Base-by-base conservation (phyloP, 2,329 filamentous ascomycete species). In the Sporothrix mexicana region DNA sequence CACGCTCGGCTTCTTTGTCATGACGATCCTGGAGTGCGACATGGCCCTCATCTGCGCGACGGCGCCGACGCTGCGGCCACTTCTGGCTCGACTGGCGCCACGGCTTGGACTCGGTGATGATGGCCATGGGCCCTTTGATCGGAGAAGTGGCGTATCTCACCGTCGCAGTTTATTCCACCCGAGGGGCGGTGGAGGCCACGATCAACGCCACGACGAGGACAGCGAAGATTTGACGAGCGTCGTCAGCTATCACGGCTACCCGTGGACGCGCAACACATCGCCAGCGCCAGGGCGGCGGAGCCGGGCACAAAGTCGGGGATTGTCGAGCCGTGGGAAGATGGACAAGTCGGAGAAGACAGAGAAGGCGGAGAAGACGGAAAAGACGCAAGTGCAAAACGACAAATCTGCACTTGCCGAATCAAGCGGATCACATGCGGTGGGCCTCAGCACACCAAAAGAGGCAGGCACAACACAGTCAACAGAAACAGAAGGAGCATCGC, bases 11-110 rank as follows among this genome's bases (percentile, higher is more conserved):
- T 81, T 81, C 70, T 81, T 80, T 69, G 78, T 81, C 73, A 78
- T 81, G 78, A 81, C 80, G n/a, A 74, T 81, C 3, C 74, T 81
- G 23, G 80, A 81, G 77, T 78, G 79, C 73, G 80, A 81, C 62
- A 74, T 81, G 12, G 80, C 79, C n/a, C 74, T 82, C 13, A 78
- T 82, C 25, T 81, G 80, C 70, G 80, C 80, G 13, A 79, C 79
- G 69, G 80, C 79, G 43, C 80, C 80, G 17, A 80, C 78, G 8
- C 74, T 82, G 51, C 72, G 80, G 45, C 78, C 79, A 0, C 72
- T 81, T 1, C 47, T 81, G 47, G 80, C 77, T 25, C 70, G 74
- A 57, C 15, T 80, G 13, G 79, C 78, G 73, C 79, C 78, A 1
- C 55, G 74, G 36, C 66, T 78, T 9, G 74, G 76, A 10, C 77